phyloP scores from a whole-genome alignment of 768 basidiomycete species.

The Boletellus ananiceps region DNA sequence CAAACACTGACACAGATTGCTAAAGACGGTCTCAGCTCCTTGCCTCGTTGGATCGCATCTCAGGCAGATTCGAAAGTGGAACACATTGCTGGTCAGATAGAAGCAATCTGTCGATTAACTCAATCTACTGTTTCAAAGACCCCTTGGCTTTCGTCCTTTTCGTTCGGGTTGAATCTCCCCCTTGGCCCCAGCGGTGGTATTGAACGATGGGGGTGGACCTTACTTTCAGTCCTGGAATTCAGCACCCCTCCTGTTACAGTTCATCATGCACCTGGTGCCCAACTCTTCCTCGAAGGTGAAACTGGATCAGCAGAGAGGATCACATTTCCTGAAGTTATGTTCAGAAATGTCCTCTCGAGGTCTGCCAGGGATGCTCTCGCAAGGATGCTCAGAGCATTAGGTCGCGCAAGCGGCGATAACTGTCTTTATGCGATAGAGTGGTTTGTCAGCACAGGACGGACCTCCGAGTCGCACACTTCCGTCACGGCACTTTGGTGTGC shows the following conservation, averaged over 20 bases:
- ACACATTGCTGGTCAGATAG: conserved; percentile 62
- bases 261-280: conserved; percentile 45
- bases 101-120: conserved; percentile 59
- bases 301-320: conserved; percentile 32
- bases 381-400: conserved; percentile 70
- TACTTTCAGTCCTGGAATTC: conserved; percentile 81
- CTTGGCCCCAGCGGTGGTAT: conserved; percentile 81
- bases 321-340: conserved; percentile 55
- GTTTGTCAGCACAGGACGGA: conserved; percentile 55
- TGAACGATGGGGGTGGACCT: conserved; percentile 88
- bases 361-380: conserved; percentile 53
- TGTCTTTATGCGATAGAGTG: conserved; percentile 81
- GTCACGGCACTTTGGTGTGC: conserved; percentile 85
- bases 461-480: conserved; percentile 41
- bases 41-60: conserved; percentile 69
- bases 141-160: conserved; percentile 40
- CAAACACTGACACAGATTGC: conserved; percentile 61
- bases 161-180: conserved; percentile 52
- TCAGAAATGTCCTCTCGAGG: conserved; percentile 52
- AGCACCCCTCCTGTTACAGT: conserved; percentile 46
- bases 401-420: conserved; percentile 60
- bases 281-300: conserved; percentile 52
- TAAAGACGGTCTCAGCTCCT: conserved; percentile 55
- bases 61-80: conserved; percentile 72
- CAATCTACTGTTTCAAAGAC: conserved; percentile 12